Percentiles rank a stretch among this genome's conserved stretches.
phyloP scores from a whole-genome alignment of 2,329 filamentous ascomycete species.

The Lachnellula willkommii region DNA sequence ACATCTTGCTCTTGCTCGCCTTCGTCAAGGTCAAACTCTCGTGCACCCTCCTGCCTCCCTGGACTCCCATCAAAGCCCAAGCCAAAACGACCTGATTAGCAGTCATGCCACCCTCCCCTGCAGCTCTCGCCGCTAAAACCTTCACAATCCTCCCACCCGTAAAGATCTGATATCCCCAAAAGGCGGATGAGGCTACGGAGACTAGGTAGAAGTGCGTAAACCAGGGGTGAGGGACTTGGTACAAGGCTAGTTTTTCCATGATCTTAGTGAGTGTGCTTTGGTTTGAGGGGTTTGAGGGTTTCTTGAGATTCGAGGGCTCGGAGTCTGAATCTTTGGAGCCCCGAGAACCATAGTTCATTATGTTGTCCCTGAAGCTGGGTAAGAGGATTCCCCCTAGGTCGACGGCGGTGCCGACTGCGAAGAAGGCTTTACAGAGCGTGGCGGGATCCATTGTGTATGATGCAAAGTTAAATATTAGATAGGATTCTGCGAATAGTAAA shows the following conservation, averaged over 20 bases:
- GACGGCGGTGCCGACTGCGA: slow-evolving; percentile 22
- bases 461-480: too few relatives aligned
- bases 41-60: slow-evolving; percentile 69
- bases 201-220: slow-evolving; percentile 83
- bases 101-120: slow-evolving; percentile 40
- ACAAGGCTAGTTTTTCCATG: slow-evolving; percentile 19
- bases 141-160: slow-evolving; percentile 49
- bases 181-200: slow-evolving; percentile 62
- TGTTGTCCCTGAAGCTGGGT: slow-evolving; percentile 25
- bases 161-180: slow-evolving; percentile 67
- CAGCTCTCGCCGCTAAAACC: slow-evolving; percentile 38
- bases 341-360: slow-evolving; percentile 32
- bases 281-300: background rate
- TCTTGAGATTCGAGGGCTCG: background rate
- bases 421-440: slow-evolving; percentile 26
- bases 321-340: slow-evolving; percentile 4
- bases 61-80: slow-evolving; percentile 69
- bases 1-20: slow-evolving; percentile 70
- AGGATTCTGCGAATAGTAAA: too few relatives aligned
- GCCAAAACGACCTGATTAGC: slow-evolving; percentile 57
- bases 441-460: slow-evolving; percentile 21
- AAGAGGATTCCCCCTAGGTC: slow-evolving; percentile 25
- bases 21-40: slow-evolving; percentile 65
- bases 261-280: slow-evolving; percentile 2
- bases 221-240: slow-evolving; percentile 74